These are phyloP conservation scores for Nakazawaea populi DNA, from an alignment of 805 yeast species.

Conservation along the genomic window DNA sequence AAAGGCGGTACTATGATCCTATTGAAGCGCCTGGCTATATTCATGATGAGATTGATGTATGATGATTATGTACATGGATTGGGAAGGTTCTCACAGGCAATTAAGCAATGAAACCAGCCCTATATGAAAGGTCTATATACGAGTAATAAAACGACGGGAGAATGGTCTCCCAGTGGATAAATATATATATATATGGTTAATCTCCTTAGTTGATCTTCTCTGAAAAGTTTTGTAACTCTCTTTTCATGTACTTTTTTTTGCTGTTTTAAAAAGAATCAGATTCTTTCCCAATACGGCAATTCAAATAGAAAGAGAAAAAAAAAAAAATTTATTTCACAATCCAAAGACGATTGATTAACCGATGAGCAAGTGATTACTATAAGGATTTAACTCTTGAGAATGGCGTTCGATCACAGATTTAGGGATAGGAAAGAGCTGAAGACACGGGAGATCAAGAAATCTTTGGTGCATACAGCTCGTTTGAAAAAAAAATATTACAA, in stretches of 20 bases:
- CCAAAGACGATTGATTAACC: no score
- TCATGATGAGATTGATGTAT: background rate
- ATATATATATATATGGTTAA: no score
- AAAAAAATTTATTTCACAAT: no score
- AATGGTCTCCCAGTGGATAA: no score
- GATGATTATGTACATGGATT: background rate
- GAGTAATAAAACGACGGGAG: no score
- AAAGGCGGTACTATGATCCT: background rate
- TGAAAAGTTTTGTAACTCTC: background rate
- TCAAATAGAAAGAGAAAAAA: background rate
- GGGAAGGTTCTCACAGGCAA: background rate
- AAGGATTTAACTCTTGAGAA: no score
- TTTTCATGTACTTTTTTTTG: background rate
- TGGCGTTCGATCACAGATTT: conserved; percentile 11
- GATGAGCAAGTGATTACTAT: no score
- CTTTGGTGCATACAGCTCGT: conserved; percentile 74
- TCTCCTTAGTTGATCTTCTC: no score
- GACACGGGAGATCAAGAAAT: conserved; percentile 64
- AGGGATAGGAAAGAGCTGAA: conserved; percentile 24
- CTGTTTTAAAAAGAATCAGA: background rate
- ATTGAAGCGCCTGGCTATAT: background rate
- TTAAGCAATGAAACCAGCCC: no score
- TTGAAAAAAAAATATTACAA: conserved; percentile 79
- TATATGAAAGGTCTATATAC: no score
- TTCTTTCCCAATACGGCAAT: background rate